Evolutionary conservation across 2,329 filamentous ascomycete genomes (phyloP).

Genomic region (Pezicula radicicola): DNA sequence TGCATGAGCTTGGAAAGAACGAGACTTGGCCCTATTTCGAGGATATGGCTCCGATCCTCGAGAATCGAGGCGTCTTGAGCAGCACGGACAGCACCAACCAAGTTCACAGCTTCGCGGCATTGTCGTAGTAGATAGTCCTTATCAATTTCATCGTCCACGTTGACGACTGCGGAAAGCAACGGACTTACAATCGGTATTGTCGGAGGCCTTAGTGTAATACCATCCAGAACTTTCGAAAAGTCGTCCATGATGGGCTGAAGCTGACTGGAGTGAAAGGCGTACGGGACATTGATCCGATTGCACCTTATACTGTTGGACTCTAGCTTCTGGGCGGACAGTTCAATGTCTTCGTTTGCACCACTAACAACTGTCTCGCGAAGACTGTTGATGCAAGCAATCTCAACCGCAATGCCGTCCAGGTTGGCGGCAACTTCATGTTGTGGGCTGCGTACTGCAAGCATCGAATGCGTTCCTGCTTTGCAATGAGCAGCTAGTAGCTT

Average conservation of each 20-base stretch:
- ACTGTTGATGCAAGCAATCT: conserved; percentile 69
- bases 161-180: conserved; percentile 56
- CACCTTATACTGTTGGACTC: conserved; percentile 23
- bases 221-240: conserved; percentile 49
- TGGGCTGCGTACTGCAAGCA: conserved; percentile 50
- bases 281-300: conserved; percentile 59
- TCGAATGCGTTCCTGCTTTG: conserved; percentile 62
- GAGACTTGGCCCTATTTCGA: too few relatives aligned
- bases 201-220: conserved; percentile 52
- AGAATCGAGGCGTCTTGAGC: too few relatives aligned
- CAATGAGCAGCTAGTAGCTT: conserved; percentile 62
- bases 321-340: conserved; percentile 37
- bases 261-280: conserved; percentile 62
- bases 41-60: too few relatives aligned
- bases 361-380: conserved; percentile 70
- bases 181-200: conserved; percentile 63
- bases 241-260: conserved; percentile 57
- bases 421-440: conserved; percentile 49
- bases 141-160: too few relatives aligned
- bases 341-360: conserved; percentile 50
- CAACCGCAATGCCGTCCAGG: conserved; percentile 26
- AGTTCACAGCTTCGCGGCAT: too few relatives aligned
- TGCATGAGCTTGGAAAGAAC: too few relatives aligned
- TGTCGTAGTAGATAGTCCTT: too few relatives aligned
- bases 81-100: too few relatives aligned